Evolutionary conservation across 805 yeast genomes (phyloP).

Genomic region (Yarrowia yakushimensis): DNA sequence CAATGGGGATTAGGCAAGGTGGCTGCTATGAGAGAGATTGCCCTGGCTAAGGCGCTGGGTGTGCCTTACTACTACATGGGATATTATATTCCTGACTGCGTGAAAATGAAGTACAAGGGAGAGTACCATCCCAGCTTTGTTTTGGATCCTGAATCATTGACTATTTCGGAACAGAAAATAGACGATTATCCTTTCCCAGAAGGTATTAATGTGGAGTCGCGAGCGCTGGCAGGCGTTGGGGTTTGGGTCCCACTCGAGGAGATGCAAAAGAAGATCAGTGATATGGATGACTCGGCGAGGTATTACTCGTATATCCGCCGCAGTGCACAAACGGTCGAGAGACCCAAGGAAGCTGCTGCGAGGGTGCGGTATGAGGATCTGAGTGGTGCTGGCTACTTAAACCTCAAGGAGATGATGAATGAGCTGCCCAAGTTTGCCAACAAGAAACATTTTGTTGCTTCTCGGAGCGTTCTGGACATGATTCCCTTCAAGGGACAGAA

Average conservation of each 20-base stretch:
- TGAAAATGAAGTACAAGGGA: constrained; percentile 77
- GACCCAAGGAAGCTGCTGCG: not conserved
- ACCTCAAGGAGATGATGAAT: not conserved
- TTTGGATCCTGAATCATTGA: constrained; percentile 35
- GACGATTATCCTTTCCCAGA: not conserved
- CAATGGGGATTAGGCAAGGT: constrained; percentile 71
- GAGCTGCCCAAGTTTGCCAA: not conserved
- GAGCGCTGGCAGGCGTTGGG: not conserved
- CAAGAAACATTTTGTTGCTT: not conserved
- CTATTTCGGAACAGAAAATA: not conserved
- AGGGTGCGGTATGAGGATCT: not conserved
- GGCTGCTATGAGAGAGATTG: constrained; percentile 68
- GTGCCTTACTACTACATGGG: constrained; percentile 71
- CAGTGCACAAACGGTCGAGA: not conserved
- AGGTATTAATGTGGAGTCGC: not conserved
- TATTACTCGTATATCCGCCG: constrained; percentile 4
- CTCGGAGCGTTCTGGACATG: not conserved
- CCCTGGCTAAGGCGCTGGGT: constrained; percentile 47
- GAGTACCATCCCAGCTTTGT: constrained; percentile 46
- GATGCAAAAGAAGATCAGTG: not conserved
- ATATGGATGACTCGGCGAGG: not conserved
- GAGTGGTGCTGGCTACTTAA: not conserved
- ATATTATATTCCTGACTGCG: constrained; percentile 72
- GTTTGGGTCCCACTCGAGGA: constrained; percentile 21
- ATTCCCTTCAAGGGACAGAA: constrained; percentile 4